These are phyloP conservation scores for Globisporangium paroecandrum DNA, from an alignment of 352 stramenopile genomes.

Conservation along the genomic window DNA sequence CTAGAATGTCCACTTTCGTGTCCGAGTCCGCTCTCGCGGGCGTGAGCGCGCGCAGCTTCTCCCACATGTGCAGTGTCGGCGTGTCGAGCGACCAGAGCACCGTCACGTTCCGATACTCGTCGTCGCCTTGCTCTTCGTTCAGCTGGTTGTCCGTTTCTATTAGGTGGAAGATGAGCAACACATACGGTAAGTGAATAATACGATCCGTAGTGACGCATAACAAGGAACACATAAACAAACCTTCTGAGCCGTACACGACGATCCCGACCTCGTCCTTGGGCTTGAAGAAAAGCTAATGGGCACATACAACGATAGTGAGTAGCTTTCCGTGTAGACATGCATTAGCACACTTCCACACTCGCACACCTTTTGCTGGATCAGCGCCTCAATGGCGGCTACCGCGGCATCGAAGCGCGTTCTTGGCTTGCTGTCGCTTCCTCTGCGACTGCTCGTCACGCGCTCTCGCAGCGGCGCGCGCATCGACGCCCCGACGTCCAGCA, in stretches of 20 bases:
- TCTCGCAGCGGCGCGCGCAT: slow-evolving; percentile 59
- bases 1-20: slow-evolving; percentile 66
- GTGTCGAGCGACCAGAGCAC: slow-evolving; percentile 63
- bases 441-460: slow-evolving; percentile 18
- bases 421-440: slow-evolving; percentile 17
- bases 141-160: slow-evolving; percentile 78
- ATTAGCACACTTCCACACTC: background rate
- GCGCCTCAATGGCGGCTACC: slow-evolving; percentile 46
- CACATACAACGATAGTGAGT: background rate
- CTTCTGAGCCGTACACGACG: slow-evolving; percentile 69
- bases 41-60: slow-evolving; percentile 41
- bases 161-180: background rate
- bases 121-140: slow-evolving; percentile 60
- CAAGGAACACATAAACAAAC: slow-evolving; percentile 5
- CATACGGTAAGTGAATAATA: background rate
- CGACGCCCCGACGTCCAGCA: slow-evolving; percentile 63
- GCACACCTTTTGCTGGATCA: slow-evolving; percentile 75
- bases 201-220: background rate
- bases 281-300: slow-evolving; percentile 63
- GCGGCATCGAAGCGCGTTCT: slow-evolving; percentile 63
- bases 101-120: slow-evolving; percentile 58
- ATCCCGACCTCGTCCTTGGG: slow-evolving; percentile 78
- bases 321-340: background rate
- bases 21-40: slow-evolving; percentile 17
- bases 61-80: slow-evolving; percentile 58